Conservation (phyloP, 768 basidiomycete species). For the Epithele typhae region DNA sequence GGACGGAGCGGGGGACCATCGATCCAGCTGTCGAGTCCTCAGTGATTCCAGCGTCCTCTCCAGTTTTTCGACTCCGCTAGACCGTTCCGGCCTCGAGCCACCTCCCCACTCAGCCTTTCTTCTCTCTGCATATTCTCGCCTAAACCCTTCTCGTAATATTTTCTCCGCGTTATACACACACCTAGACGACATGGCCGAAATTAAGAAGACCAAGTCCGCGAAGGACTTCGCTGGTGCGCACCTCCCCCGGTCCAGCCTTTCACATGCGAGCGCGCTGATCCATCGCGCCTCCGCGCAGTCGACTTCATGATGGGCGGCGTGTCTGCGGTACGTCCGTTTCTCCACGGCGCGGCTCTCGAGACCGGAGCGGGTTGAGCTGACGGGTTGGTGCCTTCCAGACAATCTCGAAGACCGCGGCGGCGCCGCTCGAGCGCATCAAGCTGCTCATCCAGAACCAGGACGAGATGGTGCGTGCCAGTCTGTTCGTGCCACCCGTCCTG, state of each 20-base stretch:
- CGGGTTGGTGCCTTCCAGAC: conserved; percentile 48
- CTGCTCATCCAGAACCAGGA: conserved; percentile 97
- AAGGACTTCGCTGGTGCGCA: conserved; percentile 82
- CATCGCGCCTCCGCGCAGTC: conserved; percentile 40
- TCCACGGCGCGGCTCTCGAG: too few species aligned
- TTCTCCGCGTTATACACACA: conserved; percentile 40
- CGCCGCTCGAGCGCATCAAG: conserved; percentile 92
- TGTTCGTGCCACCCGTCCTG: too few species aligned
- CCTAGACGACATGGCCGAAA: conserved; percentile 71
- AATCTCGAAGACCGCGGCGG: conserved; percentile 96
- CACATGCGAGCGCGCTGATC: too few species aligned
- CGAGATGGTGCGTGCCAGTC: conserved; percentile 85
- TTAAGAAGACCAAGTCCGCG: conserved; percentile 79
- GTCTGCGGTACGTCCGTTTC: conserved; percentile 75
- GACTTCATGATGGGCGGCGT: conserved; percentile 97
- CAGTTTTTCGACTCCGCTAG: too few species aligned
- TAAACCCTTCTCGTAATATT: conserved; percentile 49
- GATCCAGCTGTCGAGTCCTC: too few species aligned
- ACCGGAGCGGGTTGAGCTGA: conserved; percentile 13
- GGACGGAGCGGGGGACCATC: too few species aligned
- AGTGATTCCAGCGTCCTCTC: too few species aligned
- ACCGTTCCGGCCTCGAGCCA: too few species aligned
- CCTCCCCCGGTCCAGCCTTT: too few species aligned
- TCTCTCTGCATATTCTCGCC: conserved; percentile 35
- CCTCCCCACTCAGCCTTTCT: conserved; percentile 10